These are phyloP conservation scores for Herpetomonas tarakana DNA, from an alignment of 208 protist genomes.

Conservation along the genomic window DNA sequence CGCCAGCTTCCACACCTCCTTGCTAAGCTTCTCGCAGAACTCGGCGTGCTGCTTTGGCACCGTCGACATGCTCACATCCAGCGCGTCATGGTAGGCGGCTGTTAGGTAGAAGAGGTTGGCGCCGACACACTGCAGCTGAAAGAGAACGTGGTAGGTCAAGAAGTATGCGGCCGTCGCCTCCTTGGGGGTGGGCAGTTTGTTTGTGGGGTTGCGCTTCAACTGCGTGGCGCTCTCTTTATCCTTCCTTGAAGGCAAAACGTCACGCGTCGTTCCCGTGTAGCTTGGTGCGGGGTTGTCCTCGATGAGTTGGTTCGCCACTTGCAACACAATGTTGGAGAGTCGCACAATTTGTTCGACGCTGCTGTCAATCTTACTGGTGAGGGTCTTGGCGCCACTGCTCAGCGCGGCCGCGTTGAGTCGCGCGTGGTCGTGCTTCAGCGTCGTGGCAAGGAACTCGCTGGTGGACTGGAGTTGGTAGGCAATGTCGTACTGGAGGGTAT, in stretches of 20 bases:
- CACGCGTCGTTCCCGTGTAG: constrained; percentile 24
- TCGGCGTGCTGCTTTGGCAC: constrained; percentile 54
- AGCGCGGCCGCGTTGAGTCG: constrained; percentile 36
- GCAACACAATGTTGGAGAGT: constrained; percentile 77
- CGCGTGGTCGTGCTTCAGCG: constrained; percentile 59
- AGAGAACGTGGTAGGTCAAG: constrained; percentile 79
- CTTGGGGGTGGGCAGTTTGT: constrained; percentile 51
- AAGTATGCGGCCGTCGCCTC: constrained; percentile 60
- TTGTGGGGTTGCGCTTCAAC: constrained; percentile 57
- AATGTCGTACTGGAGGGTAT: constrained; percentile 76
- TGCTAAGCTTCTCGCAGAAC: constrained; percentile 50
- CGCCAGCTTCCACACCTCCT: constrained; percentile 55
- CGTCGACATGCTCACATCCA: constrained; percentile 53
- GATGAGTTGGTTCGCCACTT: constrained; percentile 65
- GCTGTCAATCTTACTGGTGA: constrained; percentile 24
- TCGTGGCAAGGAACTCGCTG: constrained; percentile 53
- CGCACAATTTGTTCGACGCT: constrained; percentile 45
- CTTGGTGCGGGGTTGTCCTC: constrained; percentile 26
- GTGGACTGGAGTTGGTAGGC: constrained; percentile 83
- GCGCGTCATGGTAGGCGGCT: constrained; percentile 38
- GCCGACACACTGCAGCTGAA: constrained; percentile 79
- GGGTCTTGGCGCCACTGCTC: constrained; percentile 14
- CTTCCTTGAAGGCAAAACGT: constrained; percentile 11
- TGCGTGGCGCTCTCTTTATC: constrained; percentile 17
- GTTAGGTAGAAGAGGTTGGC: constrained; percentile 67